These are phyloP conservation scores for Coprinopsis strossmayeri DNA, from an alignment of 768 basidiomycete species.

Conservation along the genomic window DNA sequence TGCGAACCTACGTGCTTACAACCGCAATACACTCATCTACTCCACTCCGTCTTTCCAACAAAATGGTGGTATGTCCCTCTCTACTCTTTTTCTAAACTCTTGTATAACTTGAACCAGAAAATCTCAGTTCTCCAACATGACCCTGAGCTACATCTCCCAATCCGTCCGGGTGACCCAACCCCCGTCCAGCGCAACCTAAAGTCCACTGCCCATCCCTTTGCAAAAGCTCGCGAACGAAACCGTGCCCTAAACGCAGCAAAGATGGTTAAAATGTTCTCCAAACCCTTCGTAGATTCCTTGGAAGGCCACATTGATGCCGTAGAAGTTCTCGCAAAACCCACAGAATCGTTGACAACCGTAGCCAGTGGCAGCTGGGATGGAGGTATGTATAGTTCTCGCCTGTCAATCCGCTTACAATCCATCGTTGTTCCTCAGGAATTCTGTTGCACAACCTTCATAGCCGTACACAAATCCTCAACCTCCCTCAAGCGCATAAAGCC, in stretches of 20 bases:
- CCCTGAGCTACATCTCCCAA: conserved; percentile 64
- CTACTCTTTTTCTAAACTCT: background rate
- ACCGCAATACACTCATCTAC: too few species aligned
- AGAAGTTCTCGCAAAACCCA: conserved; percentile 73
- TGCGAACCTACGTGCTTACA: too few species aligned
- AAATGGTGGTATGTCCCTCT: conserved; percentile 22
- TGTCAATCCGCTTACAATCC: too few species aligned
- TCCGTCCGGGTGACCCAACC: conserved; percentile 74
- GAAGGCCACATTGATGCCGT: conserved; percentile 95
- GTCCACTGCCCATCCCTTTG: conserved; percentile 93
- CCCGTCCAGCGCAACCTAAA: conserved; percentile 90
- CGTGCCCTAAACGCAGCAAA: conserved; percentile 94
- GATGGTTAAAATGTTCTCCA: conserved; percentile 97
- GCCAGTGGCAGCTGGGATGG: conserved; percentile 97
- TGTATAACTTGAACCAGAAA: conserved; percentile 43
- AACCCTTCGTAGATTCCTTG: conserved; percentile 84
- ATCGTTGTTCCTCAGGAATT: conserved; percentile 46
- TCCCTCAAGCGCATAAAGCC: conserved; percentile 74
- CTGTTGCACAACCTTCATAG: conserved; percentile 77
- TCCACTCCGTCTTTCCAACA: background rate
- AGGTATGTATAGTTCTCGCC: conserved; percentile 68
- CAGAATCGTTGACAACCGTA: conserved; percentile 66
- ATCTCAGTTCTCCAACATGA: conserved; percentile 84
- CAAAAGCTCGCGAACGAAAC: conserved; percentile 86
- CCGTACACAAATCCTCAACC: conserved; percentile 43